Conservation (phyloP, 345 rosid species). For the Eucalyptus grandis region DNA sequence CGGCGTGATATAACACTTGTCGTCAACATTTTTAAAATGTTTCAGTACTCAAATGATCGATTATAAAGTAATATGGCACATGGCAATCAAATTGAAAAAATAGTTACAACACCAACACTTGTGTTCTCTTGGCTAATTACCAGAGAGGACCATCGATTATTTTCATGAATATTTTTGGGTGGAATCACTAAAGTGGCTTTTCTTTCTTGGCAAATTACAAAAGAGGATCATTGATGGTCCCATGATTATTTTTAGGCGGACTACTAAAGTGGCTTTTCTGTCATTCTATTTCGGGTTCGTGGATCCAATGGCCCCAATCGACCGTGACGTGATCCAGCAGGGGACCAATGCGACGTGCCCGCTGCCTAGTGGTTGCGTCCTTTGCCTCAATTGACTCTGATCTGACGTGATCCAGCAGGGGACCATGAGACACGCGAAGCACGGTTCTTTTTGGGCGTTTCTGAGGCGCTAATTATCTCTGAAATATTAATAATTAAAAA, state of each 20-base stretch:
- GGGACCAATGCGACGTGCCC: background rate
- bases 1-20: background rate
- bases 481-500: background rate
- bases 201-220: background rate
- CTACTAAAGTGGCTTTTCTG: background rate
- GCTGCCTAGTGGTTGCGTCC: background rate
- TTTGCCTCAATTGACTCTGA: background rate
- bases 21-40: accelerated
- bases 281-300: background rate
- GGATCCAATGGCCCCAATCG: background rate
- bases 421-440: background rate
- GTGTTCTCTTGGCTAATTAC: background rate
- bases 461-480: background rate
- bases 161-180: background rate
- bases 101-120: too few species aligned
- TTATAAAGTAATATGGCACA: background rate
- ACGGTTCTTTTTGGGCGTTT: background rate
- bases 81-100: too few species aligned
- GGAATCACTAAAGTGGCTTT: background rate
- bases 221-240: background rate
- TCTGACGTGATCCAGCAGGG: background rate
- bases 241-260: background rate
- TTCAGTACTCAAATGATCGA: too few species aligned
- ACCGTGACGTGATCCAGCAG: too few species aligned
- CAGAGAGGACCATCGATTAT: background rate